These are phyloP conservation scores for Cucurbita pepo DNA, from an alignment of 306 rosid genomes.

Conservation along the genomic window DNA sequence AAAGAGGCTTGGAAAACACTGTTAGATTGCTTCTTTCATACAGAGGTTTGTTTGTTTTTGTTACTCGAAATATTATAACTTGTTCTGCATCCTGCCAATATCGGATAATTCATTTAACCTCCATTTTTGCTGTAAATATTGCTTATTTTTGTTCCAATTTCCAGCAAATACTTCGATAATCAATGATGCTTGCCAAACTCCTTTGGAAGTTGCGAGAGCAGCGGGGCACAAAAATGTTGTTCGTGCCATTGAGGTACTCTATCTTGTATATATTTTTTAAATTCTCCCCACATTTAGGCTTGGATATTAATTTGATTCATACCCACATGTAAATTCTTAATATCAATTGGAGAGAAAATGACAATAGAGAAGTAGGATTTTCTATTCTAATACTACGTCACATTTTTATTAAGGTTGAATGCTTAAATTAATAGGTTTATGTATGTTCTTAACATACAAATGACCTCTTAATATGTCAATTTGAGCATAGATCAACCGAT, in stretches of 20 bases:
- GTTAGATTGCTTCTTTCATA: constrained; percentile 61
- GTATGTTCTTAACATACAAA: not conserved
- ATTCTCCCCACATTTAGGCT: not conserved
- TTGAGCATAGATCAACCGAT: not conserved
- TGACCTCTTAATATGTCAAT: not conserved
- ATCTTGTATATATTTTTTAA: not conserved
- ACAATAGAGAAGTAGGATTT: not conserved
- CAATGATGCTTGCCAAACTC: constrained; percentile 90
- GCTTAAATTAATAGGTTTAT: not conserved
- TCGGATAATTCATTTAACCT: not conserved
- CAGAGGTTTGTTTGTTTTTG: constrained; percentile 42
- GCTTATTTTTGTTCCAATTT: constrained; percentile 10
- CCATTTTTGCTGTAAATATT: not conserved
- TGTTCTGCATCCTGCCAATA: not conserved
- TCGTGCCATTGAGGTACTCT: constrained; percentile 57
- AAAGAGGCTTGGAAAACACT: constrained; percentile 58
- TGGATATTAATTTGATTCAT: not conserved
- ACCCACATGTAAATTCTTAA: not conserved
- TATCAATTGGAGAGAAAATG: not conserved
- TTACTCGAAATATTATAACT: not conserved
- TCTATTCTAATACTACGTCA: not conserved
- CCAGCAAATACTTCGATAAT: constrained; percentile 64
- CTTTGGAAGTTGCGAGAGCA: constrained; percentile 79
- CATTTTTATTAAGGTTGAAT: not conserved
- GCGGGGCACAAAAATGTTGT: constrained; percentile 69